Conservation (phyloP, 305 asterid species). For the Fraxinus angustifolia region DNA sequence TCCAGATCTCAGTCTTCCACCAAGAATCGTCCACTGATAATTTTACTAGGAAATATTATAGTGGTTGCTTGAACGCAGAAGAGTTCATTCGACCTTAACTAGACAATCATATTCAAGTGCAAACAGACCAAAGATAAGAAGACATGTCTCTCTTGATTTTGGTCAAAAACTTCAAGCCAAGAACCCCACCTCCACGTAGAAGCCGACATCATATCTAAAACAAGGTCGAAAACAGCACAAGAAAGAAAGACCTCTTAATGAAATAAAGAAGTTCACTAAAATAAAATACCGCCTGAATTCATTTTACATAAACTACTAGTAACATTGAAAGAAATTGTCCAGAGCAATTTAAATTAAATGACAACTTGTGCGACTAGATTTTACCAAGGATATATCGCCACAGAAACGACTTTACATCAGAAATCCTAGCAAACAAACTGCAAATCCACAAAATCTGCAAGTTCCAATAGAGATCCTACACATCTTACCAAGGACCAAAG, state of each 20-base stretch:
- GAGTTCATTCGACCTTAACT: background rate
- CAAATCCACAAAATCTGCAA: conserved; percentile 31
- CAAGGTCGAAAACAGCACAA: background rate
- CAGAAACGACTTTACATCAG: conserved; percentile 10
- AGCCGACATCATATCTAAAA: background rate
- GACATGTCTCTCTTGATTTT: background rate
- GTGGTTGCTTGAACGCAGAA: background rate
- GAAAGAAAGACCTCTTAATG: background rate
- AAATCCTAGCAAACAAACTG: conserved; percentile 28
- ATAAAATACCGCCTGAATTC: conserved; percentile 13
- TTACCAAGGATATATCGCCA: conserved; percentile 25
- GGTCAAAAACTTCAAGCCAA: background rate
- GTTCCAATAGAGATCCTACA: conserved; percentile 31
- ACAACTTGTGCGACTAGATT: conserved; percentile 26
- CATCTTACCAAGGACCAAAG: conserved; percentile 21
- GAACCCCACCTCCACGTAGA: background rate
- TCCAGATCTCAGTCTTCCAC: background rate
- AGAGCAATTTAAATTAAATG: conserved; percentile 30
- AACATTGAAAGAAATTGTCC: conserved; percentile 19
- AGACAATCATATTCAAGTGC: background rate
- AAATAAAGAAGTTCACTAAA: background rate
- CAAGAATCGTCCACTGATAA: background rate
- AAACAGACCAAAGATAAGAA: background rate
- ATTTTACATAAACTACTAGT: conserved; percentile 3
- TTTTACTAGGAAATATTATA: background rate